Base-by-base conservation (phyloP, 108 stramenopile species). In the Pelagomonas calceolata region DNA sequence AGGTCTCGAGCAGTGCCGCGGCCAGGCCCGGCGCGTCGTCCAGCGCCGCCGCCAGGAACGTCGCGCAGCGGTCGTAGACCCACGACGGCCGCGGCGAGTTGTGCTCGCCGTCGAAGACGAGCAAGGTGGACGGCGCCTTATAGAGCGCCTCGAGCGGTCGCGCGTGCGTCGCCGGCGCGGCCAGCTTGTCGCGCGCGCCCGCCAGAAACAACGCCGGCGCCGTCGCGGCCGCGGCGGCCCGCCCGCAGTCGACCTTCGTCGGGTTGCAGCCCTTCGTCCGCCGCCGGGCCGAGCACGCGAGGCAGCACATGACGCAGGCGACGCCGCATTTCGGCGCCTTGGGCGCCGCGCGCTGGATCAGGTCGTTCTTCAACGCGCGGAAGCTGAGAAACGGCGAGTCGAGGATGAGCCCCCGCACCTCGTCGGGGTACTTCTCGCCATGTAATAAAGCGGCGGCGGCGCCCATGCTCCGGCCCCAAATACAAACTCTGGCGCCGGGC, bases 401-500 rank as follows among this genome's bases (percentile, higher is more conserved):
- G 0, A 86, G 81, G 21, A 86, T 73, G 77, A 82, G 81, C 46
- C 66, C 79, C 30, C 74, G 77, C 35, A 83, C 78, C 65, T 30
- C 43, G 21, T 16, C 21, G 70, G 85, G 85, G 29, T 83, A 44
- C 44, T 80, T 82, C 0, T 77, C 81, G 51, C 51, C 18, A 67
- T 84, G 81, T 69, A 86, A 37, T 29, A 86, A 81, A 10, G 86
- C 82, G 21, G 86, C 83, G 29, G 81, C 86, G 16, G 86, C 86
- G 65, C 86, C 86, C 86, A 86, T 86, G 63, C 67, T 70, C 36
- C 86, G 82, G 7, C 86, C 86, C 86, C 86, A 86, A 32, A 86
- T 66, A 26, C 72, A 84, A 29, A 86, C 80, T 29, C 71, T 67
- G 63, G 66, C 37, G 31, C 67, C 66, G 31, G 63, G 36, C 32